phyloP scores from a whole-genome alignment of 805 yeast genomes.

The Sugiyamaella chiloensis region DNA sequence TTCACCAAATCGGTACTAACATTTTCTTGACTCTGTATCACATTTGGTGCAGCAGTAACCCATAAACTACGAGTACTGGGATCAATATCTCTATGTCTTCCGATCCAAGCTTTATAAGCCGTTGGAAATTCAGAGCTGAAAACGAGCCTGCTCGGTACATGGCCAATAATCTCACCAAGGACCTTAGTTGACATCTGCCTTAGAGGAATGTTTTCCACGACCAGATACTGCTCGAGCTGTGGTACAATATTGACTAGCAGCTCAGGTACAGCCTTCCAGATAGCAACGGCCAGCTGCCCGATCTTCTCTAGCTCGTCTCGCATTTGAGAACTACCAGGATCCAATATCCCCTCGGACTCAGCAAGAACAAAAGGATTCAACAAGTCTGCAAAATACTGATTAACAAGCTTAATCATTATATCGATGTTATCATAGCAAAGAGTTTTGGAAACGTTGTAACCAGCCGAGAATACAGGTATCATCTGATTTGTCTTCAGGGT shows the following conservation, averaged over 20 bases:
- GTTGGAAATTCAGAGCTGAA: conserved; percentile 57
- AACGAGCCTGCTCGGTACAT: conserved; percentile 48
- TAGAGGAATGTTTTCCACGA: conserved; percentile 59
- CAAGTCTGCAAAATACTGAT: conserved; percentile 76
- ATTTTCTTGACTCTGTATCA: conserved; percentile 45
- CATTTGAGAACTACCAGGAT: conserved; percentile 3
- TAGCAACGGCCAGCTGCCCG: conserved; percentile 58
- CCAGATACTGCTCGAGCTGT: conserved; percentile 69
- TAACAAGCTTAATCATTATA: conserved; percentile 68
- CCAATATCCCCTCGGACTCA: conserved; percentile 16
- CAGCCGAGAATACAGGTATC: conserved; percentile 43
- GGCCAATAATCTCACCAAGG: conserved; percentile 60
- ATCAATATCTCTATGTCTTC: conserved; percentile 67
- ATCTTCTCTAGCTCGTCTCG: conserved; percentile 49
- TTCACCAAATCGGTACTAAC: conserved; percentile 25
- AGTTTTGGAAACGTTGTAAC: conserved; percentile 60
- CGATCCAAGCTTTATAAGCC: conserved; percentile 69
- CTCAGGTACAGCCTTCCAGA: conserved; percentile 81
- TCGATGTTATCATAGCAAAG: conserved; percentile 71
- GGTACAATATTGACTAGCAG: conserved; percentile 71
- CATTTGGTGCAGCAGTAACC: conserved; percentile 55
- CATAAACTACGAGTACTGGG: conserved; percentile 64
- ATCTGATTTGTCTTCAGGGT: conserved; percentile 22
- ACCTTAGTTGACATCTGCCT: conserved; percentile 70
- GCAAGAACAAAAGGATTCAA: conserved; percentile 44